These are phyloP conservation scores for Cyclospora cayetanensis DNA, from an alignment of 169 alveolate species.

Conservation along the genomic window DNA sequence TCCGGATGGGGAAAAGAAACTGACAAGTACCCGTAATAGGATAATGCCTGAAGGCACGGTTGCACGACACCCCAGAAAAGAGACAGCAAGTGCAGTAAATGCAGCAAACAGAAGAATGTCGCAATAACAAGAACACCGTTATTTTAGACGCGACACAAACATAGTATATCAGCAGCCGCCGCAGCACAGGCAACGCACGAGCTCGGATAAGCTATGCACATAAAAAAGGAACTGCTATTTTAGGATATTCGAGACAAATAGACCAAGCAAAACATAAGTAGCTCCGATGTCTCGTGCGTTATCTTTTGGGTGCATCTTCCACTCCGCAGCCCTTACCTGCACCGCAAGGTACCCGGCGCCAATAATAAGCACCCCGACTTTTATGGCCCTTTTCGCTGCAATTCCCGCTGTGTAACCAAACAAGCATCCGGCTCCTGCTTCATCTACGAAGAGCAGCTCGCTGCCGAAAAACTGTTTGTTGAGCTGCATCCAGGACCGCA, in stretches of 20 bases:
- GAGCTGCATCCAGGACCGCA: not conserved
- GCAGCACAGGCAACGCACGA: too few relatives aligned
- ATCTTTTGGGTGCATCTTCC: too few relatives aligned
- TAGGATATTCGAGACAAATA: too few relatives aligned
- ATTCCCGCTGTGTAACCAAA: conserved; percentile 1
- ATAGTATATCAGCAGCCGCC: too few relatives aligned
- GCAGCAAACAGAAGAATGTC: not conserved
- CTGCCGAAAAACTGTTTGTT: not conserved
- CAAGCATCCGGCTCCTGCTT: not conserved
- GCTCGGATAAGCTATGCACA: too few relatives aligned
- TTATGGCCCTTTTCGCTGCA: not conserved
- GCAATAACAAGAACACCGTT: too few relatives aligned
- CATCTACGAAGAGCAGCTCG: not conserved
- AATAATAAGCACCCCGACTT: not conserved
- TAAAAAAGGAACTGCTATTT: too few relatives aligned
- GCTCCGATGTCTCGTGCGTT: too few relatives aligned
- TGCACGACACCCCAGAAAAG: not conserved
- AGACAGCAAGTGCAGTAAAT: not conserved
- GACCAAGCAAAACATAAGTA: too few relatives aligned
- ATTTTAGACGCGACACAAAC: too few relatives aligned
- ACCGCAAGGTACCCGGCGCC: not conserved
- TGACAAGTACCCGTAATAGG: not conserved
- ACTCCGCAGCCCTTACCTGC: not conserved
- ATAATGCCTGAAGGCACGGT: not conserved
- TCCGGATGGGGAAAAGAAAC: not conserved